These are phyloP conservation scores for Lupinus albus DNA, from an alignment of 306 rosid species.

Conservation along the genomic window DNA sequence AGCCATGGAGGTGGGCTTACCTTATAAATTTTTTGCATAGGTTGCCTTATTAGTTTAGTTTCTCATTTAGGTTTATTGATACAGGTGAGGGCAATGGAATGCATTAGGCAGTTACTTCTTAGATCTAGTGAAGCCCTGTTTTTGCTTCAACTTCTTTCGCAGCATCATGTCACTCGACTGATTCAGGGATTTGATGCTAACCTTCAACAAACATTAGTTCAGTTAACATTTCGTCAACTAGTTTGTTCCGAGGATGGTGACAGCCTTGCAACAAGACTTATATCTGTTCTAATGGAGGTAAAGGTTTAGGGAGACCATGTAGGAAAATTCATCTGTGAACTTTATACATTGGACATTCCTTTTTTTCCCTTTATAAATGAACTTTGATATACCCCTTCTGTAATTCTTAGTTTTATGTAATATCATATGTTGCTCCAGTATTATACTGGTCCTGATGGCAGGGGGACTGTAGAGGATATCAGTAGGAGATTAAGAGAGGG, in stretches of 20 bases:
- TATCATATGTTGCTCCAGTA: slow-evolving; percentile 57
- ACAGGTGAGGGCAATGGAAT: slow-evolving; percentile 99
- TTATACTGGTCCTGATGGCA: slow-evolving; percentile 96
- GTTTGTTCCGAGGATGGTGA: slow-evolving; percentile 98
- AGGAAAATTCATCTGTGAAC: slow-evolving; percentile 28
- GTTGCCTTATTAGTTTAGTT: slow-evolving; percentile 16
- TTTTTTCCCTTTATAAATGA: slow-evolving; percentile 16
- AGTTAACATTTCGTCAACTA: slow-evolving; percentile 84
- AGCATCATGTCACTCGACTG: slow-evolving; percentile 89
- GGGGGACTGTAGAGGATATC: slow-evolving; percentile 96
- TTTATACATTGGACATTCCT: slow-evolving; percentile 31
- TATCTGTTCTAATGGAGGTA: slow-evolving; percentile 96
- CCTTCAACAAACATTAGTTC: slow-evolving; percentile 66
- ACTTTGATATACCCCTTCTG: slow-evolving; percentile 31
- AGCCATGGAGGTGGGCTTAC: slow-evolving; percentile 89
- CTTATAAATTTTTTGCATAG: slow-evolving; percentile 28
- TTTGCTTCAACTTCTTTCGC: slow-evolving; percentile 95
- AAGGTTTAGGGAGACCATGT: slow-evolving; percentile 39
- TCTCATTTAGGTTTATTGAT: slow-evolving; percentile 43
- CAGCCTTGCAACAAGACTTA: slow-evolving; percentile 78
- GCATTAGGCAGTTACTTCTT: slow-evolving; percentile 90
- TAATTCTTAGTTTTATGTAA: slow-evolving; percentile 35
- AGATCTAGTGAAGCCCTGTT: slow-evolving; percentile 90
- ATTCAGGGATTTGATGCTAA: slow-evolving; percentile 80
- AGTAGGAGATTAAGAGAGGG: slow-evolving; percentile 92